phyloP scores from a whole-genome alignment of 768 basidiomycete genomes.

The Amyloporia xantha region DNA sequence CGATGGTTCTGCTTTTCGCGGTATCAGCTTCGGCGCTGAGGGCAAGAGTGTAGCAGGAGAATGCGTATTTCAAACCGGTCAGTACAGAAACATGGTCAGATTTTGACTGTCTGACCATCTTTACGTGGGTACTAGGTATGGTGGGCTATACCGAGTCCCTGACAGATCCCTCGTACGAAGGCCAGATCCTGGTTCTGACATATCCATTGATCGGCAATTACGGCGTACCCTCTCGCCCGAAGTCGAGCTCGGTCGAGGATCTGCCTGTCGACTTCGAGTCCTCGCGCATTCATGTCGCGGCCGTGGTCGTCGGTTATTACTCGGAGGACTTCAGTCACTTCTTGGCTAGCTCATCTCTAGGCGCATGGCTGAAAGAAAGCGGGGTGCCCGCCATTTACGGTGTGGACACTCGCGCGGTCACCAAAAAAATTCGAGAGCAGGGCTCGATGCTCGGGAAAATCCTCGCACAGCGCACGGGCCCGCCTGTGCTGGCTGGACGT shows the following conservation, averaged over 20 bases:
- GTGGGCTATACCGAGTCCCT: slow-evolving; percentile 98
- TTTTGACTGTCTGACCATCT: slow-evolving; percentile 7
- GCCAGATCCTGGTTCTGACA: slow-evolving; percentile 95
- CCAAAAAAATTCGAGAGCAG: slow-evolving; percentile 92
- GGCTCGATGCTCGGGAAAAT: slow-evolving; percentile 89
- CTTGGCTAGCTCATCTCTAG: slow-evolving; percentile 82
- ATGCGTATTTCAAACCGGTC: slow-evolving; percentile 99
- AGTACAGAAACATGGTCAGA: slow-evolving; percentile 21
- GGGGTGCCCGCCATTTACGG: slow-evolving; percentile 92
- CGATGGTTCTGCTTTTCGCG: slow-evolving; percentile 84
- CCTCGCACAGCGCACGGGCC: slow-evolving; percentile 54
- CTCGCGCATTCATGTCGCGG: slow-evolving; percentile 88
- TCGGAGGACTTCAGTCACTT: slow-evolving; percentile 94
- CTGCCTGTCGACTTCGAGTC: slow-evolving; percentile 87
- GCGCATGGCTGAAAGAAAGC: slow-evolving; percentile 92
- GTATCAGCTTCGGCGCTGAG: slow-evolving; percentile 90
- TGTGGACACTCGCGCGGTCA: slow-evolving; percentile 93
- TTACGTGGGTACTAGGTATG: slow-evolving; percentile 75
- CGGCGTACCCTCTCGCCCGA: slow-evolving; percentile 78
- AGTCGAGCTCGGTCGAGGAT: slow-evolving; percentile 36
- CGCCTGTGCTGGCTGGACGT: slow-evolving; percentile 30
- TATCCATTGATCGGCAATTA: slow-evolving; percentile 98
- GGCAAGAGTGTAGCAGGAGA: slow-evolving; percentile 91
- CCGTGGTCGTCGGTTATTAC: slow-evolving; percentile 88
- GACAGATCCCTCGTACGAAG: slow-evolving; percentile 97